Evolutionary conservation across 2,329 filamentous ascomycete species (phyloP).

Genomic region (Iodosphaeria phyllophila): DNA sequence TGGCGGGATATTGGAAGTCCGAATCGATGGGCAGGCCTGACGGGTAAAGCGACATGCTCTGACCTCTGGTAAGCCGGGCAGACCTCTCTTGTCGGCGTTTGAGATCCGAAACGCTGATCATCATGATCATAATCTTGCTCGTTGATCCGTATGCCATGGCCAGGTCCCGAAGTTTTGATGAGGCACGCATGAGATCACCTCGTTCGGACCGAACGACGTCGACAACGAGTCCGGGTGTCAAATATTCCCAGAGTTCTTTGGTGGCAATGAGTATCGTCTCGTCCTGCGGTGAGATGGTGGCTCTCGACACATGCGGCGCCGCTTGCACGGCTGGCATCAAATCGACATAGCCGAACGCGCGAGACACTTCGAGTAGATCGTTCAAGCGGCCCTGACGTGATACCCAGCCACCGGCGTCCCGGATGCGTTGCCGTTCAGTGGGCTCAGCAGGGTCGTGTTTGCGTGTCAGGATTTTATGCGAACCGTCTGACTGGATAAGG

Average conservation of each 20-base stretch:
- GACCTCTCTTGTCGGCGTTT: slow-evolving; percentile 66
- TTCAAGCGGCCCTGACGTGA: slow-evolving; percentile 89
- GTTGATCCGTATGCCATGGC: slow-evolving; percentile 91
- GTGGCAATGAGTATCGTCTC: slow-evolving; percentile 89
- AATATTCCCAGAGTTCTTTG: slow-evolving; percentile 85
- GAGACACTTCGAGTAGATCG: slow-evolving; percentile 75
- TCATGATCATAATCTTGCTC: slow-evolving; percentile 97
- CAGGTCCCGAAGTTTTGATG: slow-evolving; percentile 84
- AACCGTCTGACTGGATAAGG: slow-evolving; percentile 75
- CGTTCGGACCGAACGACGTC: slow-evolving; percentile 80
- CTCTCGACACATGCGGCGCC: slow-evolving; percentile 63
- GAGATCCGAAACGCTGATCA: slow-evolving; percentile 80
- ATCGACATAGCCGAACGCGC: slow-evolving; percentile 88
- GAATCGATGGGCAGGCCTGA: slow-evolving; percentile 55
- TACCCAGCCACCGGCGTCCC: slow-evolving; percentile 88
- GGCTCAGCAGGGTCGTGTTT: slow-evolving; percentile 90
- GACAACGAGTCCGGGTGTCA: slow-evolving; percentile 75
- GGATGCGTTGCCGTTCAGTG: slow-evolving; percentile 68
- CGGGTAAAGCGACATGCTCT: slow-evolving; percentile 72
- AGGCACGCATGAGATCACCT: slow-evolving; percentile 79
- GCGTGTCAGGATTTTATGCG: slow-evolving; percentile 63
- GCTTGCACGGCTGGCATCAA: slow-evolving; percentile 87
- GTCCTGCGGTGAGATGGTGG: slow-evolving; percentile 69
- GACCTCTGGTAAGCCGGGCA: slow-evolving; percentile 46
- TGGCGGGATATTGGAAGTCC: slow-evolving; percentile 44